A percentile compares a stretch with the other conserved stretches of the same genome.
phyloP scores from a whole-genome alignment of 306 rosid genomes.

The Begonia masoniana region DNA sequence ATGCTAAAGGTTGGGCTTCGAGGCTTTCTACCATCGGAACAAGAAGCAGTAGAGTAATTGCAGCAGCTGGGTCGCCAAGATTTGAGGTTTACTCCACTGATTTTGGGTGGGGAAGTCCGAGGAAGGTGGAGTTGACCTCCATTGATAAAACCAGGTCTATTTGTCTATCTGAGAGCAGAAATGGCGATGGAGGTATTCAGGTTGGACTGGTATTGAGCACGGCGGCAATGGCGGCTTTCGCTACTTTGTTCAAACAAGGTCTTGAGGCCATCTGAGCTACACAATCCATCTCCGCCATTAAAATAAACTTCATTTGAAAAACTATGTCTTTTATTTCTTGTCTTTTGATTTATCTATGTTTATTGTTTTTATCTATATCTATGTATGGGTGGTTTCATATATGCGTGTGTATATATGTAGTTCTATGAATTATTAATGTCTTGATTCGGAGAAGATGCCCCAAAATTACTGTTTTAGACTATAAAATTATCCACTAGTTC shows the following conservation, averaged over 20 bases:
- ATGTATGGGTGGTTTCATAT: no score
- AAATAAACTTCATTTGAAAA: no score
- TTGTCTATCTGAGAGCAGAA: neutral
- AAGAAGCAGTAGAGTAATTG: neutral
- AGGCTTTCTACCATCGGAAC: neutral
- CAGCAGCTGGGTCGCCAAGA: conserved; percentile 14
- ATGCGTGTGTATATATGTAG: no score
- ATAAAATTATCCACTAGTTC: no score
- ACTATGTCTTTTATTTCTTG: no score
- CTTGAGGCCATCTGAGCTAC: no score
- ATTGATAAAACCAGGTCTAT: conserved; percentile 3
- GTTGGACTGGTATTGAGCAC: conserved; percentile 12
- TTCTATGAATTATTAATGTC: no score
- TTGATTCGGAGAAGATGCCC: no score
- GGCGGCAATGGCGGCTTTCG: conserved; percentile 11
- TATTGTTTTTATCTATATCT: no score
- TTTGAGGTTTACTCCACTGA: conserved; percentile 18
- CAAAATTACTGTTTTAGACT: no score
- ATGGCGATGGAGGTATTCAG: conserved; percentile 18
- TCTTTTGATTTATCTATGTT: no score
- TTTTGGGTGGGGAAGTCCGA: no score
- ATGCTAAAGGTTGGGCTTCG: conserved; percentile 6
- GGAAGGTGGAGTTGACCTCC: conserved; percentile 10
- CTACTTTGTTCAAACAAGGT: conserved; percentile 7
- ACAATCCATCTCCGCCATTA: neutral